A percentile compares a stretch with the other conserved stretches of the same genome.
These are phyloP conservation scores for Nemania sp. DNA, from an alignment of 2,329 filamentous ascomycete species.

Conservation along the genomic window DNA sequence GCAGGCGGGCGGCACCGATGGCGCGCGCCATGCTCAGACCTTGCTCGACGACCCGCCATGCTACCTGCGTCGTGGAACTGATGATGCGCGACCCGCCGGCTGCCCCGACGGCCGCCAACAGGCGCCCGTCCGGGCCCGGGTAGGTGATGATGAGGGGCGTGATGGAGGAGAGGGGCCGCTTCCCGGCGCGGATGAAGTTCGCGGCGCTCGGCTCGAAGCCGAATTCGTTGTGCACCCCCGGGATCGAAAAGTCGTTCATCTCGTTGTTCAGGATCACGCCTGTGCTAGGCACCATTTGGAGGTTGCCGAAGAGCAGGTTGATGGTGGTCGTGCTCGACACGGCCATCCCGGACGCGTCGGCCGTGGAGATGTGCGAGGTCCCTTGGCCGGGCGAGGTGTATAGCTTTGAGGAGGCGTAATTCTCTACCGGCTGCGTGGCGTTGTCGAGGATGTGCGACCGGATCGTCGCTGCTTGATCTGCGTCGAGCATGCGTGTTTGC, in stretches of 20 bases:
- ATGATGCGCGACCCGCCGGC: slow-evolving; percentile 88
- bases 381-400: slow-evolving; percentile 78
- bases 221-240: slow-evolving; percentile 81
- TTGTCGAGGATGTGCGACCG: slow-evolving; percentile 77
- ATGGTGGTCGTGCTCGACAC: slow-evolving; percentile 88
- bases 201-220: slow-evolving; percentile 82
- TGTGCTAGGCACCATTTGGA: slow-evolving; percentile 82
- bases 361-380: slow-evolving; percentile 78
- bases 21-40: slow-evolving; percentile 69
- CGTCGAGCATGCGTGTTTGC: slow-evolving; percentile 75
- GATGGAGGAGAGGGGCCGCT: slow-evolving; percentile 86
- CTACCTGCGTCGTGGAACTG: slow-evolving; percentile 78
- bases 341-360: slow-evolving; percentile 79
- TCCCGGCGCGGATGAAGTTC: slow-evolving; percentile 85
- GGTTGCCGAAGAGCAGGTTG: slow-evolving; percentile 86
- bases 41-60: slow-evolving; percentile 79
- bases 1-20: slow-evolving; percentile 73
- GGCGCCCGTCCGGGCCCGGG: slow-evolving; percentile 42
- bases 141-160: slow-evolving; percentile 75
- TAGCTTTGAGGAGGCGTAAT: slow-evolving; percentile 74
- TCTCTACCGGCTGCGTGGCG: slow-evolving; percentile 75
- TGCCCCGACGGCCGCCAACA: slow-evolving; percentile 78
- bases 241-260: slow-evolving; percentile 88
- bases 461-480: slow-evolving; percentile 68
- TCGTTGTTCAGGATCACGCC: slow-evolving; percentile 83